phyloP scores from a whole-genome alignment of 164 flowering plant genomes.

The Kingdonia uniflora region DNA sequence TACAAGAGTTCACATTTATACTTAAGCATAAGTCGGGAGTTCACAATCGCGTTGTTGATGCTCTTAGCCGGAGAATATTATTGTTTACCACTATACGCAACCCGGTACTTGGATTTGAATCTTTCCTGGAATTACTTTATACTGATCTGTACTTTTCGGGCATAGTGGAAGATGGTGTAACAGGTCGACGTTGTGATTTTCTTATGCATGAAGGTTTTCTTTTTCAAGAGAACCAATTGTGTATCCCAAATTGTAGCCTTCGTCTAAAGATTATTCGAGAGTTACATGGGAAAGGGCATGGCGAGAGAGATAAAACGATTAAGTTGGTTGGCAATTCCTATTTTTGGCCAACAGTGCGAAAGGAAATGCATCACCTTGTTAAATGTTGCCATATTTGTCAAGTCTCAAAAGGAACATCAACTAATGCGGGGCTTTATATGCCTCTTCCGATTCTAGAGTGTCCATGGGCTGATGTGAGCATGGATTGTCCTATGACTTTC shows the following conservation, averaged over 20 bases:
- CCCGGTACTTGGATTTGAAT: not conserved
- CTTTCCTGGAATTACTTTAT: not conserved
- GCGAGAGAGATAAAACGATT: not conserved
- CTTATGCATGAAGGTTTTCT: conserved; percentile 2
- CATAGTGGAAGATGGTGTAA: not conserved
- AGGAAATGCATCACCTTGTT: not conserved
- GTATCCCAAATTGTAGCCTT: not conserved
- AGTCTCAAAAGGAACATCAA: not conserved
- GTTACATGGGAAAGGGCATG: conserved; percentile 5
- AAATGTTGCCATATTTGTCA: not conserved
- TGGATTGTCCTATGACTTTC: not conserved
- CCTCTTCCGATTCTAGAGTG: not conserved
- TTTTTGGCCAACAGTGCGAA: not conserved
- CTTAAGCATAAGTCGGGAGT: conserved; percentile 1
- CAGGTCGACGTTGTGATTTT: not conserved
- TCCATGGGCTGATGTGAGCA: conserved; percentile 4
- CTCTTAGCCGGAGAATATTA: not conserved
- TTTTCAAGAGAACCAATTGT: not conserved
- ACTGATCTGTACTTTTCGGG: not conserved
- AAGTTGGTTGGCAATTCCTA: not conserved
- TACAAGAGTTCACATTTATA: not conserved
- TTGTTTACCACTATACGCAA: not conserved
- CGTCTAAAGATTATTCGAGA: not conserved
- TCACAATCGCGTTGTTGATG: conserved; percentile 2
- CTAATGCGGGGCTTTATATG: conserved; percentile 3